Base-by-base conservation (phyloP, 129 eudicot genomes). In the Flaveria bidentis region DNA sequence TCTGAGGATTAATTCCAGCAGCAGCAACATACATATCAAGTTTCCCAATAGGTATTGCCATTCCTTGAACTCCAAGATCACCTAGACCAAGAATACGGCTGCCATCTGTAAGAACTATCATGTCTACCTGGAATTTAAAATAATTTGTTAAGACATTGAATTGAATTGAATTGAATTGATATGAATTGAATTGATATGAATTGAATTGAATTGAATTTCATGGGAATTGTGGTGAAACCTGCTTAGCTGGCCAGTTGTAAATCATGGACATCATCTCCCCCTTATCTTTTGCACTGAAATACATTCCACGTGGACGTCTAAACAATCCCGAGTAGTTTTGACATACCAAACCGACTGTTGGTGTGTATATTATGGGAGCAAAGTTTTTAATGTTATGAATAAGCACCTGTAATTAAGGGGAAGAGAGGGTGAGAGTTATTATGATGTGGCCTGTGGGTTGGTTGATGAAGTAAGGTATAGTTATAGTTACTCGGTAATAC, bases 181-280 rank as follows among this genome's bases (percentile, higher is more conserved):
- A 0, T 20, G 22, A 20, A 20, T 20, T 20, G 22, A 20, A 20
- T 20, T 20, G 22, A 20, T 0, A 0, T 20, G 22, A 20, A 20
- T 20, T 20, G 22, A 20, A 20, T 20, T 20, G 22, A 3, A 28
- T 2, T 28, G 33, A 14, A 57, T 33, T 33, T 33, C 39, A 33
- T 6, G 33, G 1, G 12, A 50, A 20, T 20, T 6, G 13, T 33
- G 12, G 44, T 5, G 1, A 75, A 83, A 94, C 99, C 90, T 95
- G 76, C 46, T 84, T 80, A 76, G 99, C 77, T 66, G 99, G 99
- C 99, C 99, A 95, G 81, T 95, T 95, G 58, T 91, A 95, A 82
- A 95, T 91, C 99, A 95, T 95, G 73, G 99, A 95, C 97, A 95
- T 91, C 99, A 95, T 95, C 89, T 95, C 99, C 70, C 99, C 99